phyloP scores from a whole-genome alignment of 495 filamentous ascomycete species.

The Astrothelium subdiscretum region DNA sequence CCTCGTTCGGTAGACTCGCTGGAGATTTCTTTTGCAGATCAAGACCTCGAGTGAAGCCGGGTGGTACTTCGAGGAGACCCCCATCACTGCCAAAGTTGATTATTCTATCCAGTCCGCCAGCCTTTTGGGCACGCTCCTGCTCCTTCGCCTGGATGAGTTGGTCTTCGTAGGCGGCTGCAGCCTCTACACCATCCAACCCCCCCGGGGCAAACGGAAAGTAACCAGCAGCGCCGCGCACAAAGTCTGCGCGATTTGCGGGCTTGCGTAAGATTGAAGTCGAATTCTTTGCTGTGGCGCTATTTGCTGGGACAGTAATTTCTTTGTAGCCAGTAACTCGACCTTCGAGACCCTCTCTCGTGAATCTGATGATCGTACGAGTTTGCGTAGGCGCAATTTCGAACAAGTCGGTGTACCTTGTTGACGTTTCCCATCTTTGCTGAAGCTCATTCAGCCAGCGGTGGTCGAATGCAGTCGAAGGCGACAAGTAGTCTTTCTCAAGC shows the following conservation, averaged over 20 bases:
- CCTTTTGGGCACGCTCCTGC: conserved; percentile 11
- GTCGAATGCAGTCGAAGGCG: conserved; percentile 65
- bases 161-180: conserved; percentile 63
- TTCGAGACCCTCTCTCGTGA: conserved; percentile 84
- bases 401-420: conserved; percentile 62
- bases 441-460: conserved; percentile 74
- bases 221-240: conserved; percentile 87
- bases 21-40: conserved; percentile 48
- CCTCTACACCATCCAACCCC: conserved; percentile 77
- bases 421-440: conserved; percentile 81
- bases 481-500: conserved; percentile 66
- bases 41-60: conserved; percentile 71
- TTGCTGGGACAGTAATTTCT: conserved; percentile 86
- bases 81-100: conserved; percentile 70
- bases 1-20: conserved; percentile 41
- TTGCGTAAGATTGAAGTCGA: conserved; percentile 84
- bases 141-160: conserved; percentile 35
- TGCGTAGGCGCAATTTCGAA: conserved; percentile 85
- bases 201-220: conserved; percentile 96
- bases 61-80: conserved; percentile 68
- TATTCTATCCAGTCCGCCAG: conserved; percentile 54
- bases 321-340: conserved; percentile 88
- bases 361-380: conserved; percentile 82
- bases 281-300: conserved; percentile 87
- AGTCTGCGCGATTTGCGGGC: conserved; percentile 78